A percentile compares a stretch with the other conserved stretches of the same genome.
phyloP scores from a whole-genome alignment of 192 early-diverging fungal genomes.

The Fimicolochytrium jonesii region DNA sequence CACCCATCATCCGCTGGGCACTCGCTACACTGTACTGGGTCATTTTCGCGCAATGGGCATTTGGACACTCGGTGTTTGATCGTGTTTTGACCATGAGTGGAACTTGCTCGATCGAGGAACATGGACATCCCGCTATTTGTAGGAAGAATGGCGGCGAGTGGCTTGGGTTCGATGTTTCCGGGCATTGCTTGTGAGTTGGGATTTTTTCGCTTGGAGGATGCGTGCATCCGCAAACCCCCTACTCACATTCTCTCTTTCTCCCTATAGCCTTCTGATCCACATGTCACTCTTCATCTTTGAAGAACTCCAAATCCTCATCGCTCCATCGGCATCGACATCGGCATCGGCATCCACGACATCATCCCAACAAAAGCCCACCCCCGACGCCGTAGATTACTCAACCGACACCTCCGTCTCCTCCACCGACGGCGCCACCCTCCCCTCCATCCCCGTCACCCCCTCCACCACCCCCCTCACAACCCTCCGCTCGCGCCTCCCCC shows the following conservation, averaged over 20 bases:
- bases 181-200: constrained; percentile 75
- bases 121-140: constrained; percentile 35
- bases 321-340: neutral
- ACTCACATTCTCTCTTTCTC: constrained; percentile 17
- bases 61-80: constrained; percentile 78
- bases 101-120: constrained; percentile 34
- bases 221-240: neutral
- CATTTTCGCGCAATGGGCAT: constrained; percentile 77
- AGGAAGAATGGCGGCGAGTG: constrained; percentile 59
- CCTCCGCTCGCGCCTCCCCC: too few species aligned
- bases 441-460: too few species aligned
- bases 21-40: constrained; percentile 81
- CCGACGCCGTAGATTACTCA: too few species aligned
- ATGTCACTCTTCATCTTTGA: constrained; percentile 27
- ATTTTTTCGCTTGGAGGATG: neutral
- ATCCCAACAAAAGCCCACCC: too few species aligned
- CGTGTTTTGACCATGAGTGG: constrained; percentile 70
- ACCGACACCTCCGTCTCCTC: neutral
- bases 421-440: too few species aligned
- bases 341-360: neutral
- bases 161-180: constrained; percentile 83
- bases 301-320: constrained; percentile 18
- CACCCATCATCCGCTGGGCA: constrained; percentile 44
- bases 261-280: constrained; percentile 27
- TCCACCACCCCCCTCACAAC: too few species aligned